Percentiles rank a stretch among this genome's conserved stretches.
These are phyloP conservation scores for Vanrija pseudolonga DNA, from an alignment of 1,284 basidiomycete species.

Conservation along the genomic window DNA sequence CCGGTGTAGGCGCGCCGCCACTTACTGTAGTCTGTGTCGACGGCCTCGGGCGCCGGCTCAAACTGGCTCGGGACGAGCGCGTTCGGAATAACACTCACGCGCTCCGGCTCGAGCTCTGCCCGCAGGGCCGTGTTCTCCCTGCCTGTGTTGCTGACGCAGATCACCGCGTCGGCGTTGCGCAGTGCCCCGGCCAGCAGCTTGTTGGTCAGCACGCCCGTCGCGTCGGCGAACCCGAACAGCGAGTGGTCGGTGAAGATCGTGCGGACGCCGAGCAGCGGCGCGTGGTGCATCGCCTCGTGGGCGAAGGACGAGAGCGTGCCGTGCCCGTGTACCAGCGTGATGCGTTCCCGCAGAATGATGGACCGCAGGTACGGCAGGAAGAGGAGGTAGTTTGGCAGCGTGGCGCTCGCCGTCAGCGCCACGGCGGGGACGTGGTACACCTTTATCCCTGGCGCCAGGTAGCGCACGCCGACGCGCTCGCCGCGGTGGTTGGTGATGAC, in stretches of 20 bases:
- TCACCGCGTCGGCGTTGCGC: constrained; percentile 85
- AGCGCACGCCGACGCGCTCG: constrained; percentile 80
- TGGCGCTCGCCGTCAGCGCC: constrained; percentile 83
- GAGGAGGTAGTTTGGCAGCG: constrained; percentile 89
- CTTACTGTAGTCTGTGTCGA: constrained; percentile 61
- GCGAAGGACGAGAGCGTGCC: constrained; percentile 84
- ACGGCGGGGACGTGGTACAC: constrained; percentile 91
- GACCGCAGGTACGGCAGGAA: constrained; percentile 86
- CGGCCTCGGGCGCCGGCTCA: constrained; percentile 57
- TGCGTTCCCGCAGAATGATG: constrained; percentile 80
- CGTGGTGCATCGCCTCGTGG: constrained; percentile 87
- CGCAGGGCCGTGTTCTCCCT: constrained; percentile 93
- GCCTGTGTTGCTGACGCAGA: constrained; percentile 96
- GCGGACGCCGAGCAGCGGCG: constrained; percentile 65
- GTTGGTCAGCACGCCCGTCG: constrained; percentile 93
- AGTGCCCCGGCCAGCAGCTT: constrained; percentile 84
- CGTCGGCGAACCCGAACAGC: constrained; percentile 92
- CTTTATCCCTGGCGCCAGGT: constrained; percentile 70
- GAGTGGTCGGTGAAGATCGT: constrained; percentile 97
- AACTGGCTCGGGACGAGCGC: constrained; percentile 88
- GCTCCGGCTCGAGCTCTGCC: constrained; percentile 66
- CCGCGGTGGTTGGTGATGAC: constrained; percentile 90
- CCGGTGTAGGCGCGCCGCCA: background rate
- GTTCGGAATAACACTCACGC: constrained; percentile 90
- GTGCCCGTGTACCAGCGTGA: constrained; percentile 87